phyloP scores from a whole-genome alignment of 306 rosid genomes.

The Cucumis sativus region Cucumber_9930_V3 NC_026657.2:980501-981000 shows the following conservation, averaged over 20 bases:
- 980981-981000: not conserved
- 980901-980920: conserved; percentile 64
- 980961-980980: not conserved
- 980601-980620: conserved; percentile 85
- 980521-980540: conserved; percentile 48
- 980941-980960: not conserved
- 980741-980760: not conserved
- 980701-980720: conserved; percentile 98
- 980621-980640: conserved; percentile 77
- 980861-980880: conserved; percentile 92
- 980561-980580: conserved; percentile 99
- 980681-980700: conserved; percentile 87
- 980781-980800: conserved; percentile 9
- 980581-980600: conserved; percentile 93
- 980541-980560: conserved; percentile 84
- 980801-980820: conserved; percentile 94
- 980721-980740: conserved; percentile 71
- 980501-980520: conserved; percentile 1
- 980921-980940: not conserved
- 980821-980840: conserved; percentile 85
- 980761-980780: not conserved
- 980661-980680: conserved; percentile 81
- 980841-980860: conserved; percentile 89
- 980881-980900: conserved; percentile 96
- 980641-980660: conserved; percentile 90